Percentiles rank a stretch among this genome's conserved stretches.
Conservation (phyloP, 1,139 yeast species). For the Yamadazyma diospyri region DNA sequence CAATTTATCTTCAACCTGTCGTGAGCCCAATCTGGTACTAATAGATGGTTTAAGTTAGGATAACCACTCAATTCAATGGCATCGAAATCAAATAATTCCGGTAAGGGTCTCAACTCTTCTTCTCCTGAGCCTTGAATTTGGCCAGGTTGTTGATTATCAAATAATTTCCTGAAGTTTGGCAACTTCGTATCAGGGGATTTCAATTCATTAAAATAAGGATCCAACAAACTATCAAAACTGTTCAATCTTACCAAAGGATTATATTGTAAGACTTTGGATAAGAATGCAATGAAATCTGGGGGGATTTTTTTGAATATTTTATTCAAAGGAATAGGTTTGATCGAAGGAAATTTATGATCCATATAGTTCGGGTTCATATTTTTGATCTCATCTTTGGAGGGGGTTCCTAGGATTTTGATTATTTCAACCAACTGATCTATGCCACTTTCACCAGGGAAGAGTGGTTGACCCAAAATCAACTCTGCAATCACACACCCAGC, state of each 20-base stretch:
- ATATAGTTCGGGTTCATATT: constrained; percentile 96
- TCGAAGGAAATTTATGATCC: constrained; percentile 96
- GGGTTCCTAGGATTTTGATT: constrained; percentile 93
- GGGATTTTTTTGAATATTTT: constrained; percentile 73
- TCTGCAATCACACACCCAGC: constrained; percentile 99
- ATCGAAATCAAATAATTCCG: constrained; percentile 48
- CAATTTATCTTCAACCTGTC: constrained; percentile 14
- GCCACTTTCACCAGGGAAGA: constrained; percentile 97
- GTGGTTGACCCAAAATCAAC: constrained; percentile 88
- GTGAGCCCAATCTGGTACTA: constrained; percentile 41
- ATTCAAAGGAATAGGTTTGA: constrained; percentile 85
- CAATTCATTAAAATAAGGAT: constrained; percentile 75
- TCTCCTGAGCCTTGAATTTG: constrained; percentile 21
- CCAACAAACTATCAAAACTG: constrained; percentile 65
- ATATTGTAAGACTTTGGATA: constrained; percentile 62
- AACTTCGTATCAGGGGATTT: constrained; percentile 51
- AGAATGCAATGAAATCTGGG: constrained; percentile 61
- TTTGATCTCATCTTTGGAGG: constrained; percentile 85
- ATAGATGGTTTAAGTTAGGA: constrained; percentile 30
- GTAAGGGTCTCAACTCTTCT: constrained; percentile 42
- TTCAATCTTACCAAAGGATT: constrained; percentile 70
- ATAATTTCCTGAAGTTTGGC: constrained; percentile 51
- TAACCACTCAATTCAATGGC: constrained; percentile 44
- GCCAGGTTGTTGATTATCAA: constrained; percentile 26
- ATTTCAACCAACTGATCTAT: constrained; percentile 96